phyloP scores from a whole-genome alignment of 2,329 filamentous ascomycete species.

The Drechslerella stenobrocha region DNA sequence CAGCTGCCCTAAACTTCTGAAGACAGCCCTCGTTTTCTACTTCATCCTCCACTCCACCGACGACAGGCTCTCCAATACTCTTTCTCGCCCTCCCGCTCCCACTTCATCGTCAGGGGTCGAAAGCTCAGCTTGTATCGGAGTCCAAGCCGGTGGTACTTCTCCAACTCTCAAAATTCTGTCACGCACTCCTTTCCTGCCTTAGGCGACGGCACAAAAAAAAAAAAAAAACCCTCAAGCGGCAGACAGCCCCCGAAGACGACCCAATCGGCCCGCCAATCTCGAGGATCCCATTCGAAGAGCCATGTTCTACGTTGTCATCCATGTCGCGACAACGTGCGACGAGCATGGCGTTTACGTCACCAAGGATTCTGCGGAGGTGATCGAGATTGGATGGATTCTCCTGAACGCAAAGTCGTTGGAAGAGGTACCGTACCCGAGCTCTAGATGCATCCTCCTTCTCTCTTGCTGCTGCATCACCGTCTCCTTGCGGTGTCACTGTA shows the following conservation, averaged over 20 bases:
- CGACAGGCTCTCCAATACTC: slow-evolving; percentile 34
- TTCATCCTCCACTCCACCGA: slow-evolving; percentile 20
- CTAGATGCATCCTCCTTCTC: slow-evolving; percentile 29
- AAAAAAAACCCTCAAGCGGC: slow-evolving; percentile 15
- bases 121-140: slow-evolving; percentile 15
- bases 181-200: slow-evolving; percentile 51
- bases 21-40: slow-evolving; percentile 18
- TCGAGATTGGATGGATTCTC: slow-evolving; percentile 97
- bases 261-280: slow-evolving; percentile 57
- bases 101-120: not conserved
- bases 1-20: slow-evolving; percentile 23
- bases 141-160: slow-evolving; percentile 8
- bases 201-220: slow-evolving; percentile 54
- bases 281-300: slow-evolving; percentile 61
- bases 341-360: slow-evolving; percentile 99
- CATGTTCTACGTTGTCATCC: slow-evolving; percentile 95
- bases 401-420: slow-evolving; percentile 88
- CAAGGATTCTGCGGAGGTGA: slow-evolving; percentile 98
- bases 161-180: slow-evolving; percentile 26
- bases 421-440: slow-evolving; percentile 67
- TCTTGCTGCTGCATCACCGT: slow-evolving; percentile 5
- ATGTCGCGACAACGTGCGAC: slow-evolving; percentile 97
- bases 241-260: slow-evolving; percentile 16
- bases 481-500: slow-evolving; percentile 28
- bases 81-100: slow-evolving; percentile 31